Base-by-base conservation (phyloP, 2,329 filamentous ascomycete species). In the Cadophora sp. region DNA sequence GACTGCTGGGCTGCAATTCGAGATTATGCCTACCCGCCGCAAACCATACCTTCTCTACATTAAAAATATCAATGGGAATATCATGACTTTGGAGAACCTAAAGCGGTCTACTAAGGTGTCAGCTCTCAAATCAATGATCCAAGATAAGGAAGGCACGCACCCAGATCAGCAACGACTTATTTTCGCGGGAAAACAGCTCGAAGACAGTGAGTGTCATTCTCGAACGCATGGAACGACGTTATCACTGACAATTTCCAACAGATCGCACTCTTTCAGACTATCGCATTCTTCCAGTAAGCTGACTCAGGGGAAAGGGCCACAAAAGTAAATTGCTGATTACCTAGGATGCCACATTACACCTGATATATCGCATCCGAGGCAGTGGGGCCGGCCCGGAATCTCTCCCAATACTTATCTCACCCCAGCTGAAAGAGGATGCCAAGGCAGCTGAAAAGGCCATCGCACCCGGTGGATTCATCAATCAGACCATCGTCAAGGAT, bases 41-140 rank as follows among this genome's bases (percentile, higher is more conserved):
- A 14, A n/a, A 8, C 56, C 37, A 50, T 22, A 62, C 29, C 69
- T 70, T 90, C 97, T 97, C 91, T 16, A 40, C 14, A 94, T 97
- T 86, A 97, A 97, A 91, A 97, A 94, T 89, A 92, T 97, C 81
- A 97, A 93, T 88, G 94, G 94, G 86, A 97, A 97, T 92, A 97
- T 94, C 84, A 97, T 97, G 89, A 97, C 93, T 85, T 26, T 64
- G 19, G 62, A 64, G 31, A 19, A 91, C 97, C 80, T 93, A 97
- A 90, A 93, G 97, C 83, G 93, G 97, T 90, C 96, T 92, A 80
- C 92, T 89, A 97, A 93, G 81, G 97, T 97, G 87, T 93, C 97
- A 90, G 97, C 97, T 89, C 93, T 97, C 85, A 97, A 97, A 91
- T 90, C 89, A 86, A 97, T 97, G 91, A 97, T 97, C 84, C 93